phyloP scores from a whole-genome alignment of 2,329 filamentous ascomycete species.

The Monascus ruber region DNA sequence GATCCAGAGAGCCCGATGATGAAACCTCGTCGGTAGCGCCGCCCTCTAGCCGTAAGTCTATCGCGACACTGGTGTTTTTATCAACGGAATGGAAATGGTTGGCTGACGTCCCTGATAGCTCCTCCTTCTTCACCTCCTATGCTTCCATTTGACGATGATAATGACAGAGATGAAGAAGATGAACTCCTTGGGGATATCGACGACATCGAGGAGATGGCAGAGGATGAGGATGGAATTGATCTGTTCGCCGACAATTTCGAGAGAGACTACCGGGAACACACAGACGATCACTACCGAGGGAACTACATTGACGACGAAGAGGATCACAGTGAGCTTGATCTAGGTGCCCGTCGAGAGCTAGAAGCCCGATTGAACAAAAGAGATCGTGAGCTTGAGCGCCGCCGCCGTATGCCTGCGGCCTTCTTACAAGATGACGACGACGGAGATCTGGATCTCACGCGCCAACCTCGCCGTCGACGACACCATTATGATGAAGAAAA shows the following conservation, averaged over 20 bases:
- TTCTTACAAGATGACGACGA: constrained; percentile 67
- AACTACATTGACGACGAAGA: constrained; percentile 53
- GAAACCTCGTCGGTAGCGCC: constrained; percentile 49
- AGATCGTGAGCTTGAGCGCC: constrained; percentile 49
- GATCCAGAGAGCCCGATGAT: constrained; percentile 54
- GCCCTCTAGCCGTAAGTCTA: constrained; percentile 49
- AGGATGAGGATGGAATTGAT: constrained; percentile 59
- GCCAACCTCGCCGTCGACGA: constrained; percentile 71
- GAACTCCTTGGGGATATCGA: constrained; percentile 53
- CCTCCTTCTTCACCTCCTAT: constrained; percentile 53
- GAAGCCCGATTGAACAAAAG: constrained; percentile 52
- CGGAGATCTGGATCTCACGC: constrained; percentile 70
- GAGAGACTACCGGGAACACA: constrained; percentile 44
- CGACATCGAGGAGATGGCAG: constrained; percentile 56
- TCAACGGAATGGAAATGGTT: constrained; percentile 9
- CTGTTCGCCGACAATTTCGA: constrained; percentile 58
- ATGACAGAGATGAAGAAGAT: constrained; percentile 40
- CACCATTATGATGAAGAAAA: constrained; percentile 90
- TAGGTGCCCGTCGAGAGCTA: constrained; percentile 47
- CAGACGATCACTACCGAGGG: constrained; percentile 41
- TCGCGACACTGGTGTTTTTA: constrained; percentile 1
- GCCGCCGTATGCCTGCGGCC: constrained; percentile 50
- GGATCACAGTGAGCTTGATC: constrained; percentile 52
- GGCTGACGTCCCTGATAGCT: constrained; percentile 14
- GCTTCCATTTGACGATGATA: constrained; percentile 37